A percentile compares a stretch with the other conserved stretches of the same genome.
These are phyloP conservation scores for Achlya hypogyna DNA, from an alignment of 352 stramenopile genomes.

Conservation along the genomic window DNA sequence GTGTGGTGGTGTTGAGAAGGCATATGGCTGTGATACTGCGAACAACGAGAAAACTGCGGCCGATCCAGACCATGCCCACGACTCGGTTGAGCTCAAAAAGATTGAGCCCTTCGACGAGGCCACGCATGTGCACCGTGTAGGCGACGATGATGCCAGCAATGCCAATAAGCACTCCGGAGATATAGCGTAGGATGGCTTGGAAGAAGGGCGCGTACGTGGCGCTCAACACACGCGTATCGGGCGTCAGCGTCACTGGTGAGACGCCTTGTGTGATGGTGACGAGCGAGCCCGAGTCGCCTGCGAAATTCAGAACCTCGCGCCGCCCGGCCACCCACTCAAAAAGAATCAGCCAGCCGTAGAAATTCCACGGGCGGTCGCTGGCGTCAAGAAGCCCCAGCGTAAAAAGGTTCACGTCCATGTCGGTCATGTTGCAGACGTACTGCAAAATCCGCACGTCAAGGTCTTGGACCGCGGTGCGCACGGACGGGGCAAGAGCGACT, in stretches of 20 bases:
- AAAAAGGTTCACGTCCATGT: background rate
- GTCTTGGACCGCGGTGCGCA: background rate
- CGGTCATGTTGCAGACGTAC: conserved; percentile 7
- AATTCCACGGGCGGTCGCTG: background rate
- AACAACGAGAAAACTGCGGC: background rate
- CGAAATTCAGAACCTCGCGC: conserved; percentile 10
- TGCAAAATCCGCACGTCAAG: conserved; percentile 8
- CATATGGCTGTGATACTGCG: conserved; percentile 5
- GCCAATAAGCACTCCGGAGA: background rate
- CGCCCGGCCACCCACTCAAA: background rate
- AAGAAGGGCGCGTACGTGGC: background rate
- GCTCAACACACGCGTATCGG: background rate
- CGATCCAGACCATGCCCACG: conserved; percentile 14
- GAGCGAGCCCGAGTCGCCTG: conserved; percentile 2
- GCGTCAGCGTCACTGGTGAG: background rate
- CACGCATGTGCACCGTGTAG: background rate
- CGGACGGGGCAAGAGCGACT: background rate
- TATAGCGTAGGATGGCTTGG: background rate
- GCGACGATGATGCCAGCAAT: background rate
- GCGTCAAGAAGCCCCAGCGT: background rate
- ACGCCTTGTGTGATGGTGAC: background rate
- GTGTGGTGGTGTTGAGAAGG: background rate
- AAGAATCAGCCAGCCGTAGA: background rate
- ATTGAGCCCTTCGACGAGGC: background rate
- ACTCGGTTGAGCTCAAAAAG: conserved; percentile 7